Conservation (phyloP, 257 asterid genomes). For the Gardenia jasminoides region DNA sequence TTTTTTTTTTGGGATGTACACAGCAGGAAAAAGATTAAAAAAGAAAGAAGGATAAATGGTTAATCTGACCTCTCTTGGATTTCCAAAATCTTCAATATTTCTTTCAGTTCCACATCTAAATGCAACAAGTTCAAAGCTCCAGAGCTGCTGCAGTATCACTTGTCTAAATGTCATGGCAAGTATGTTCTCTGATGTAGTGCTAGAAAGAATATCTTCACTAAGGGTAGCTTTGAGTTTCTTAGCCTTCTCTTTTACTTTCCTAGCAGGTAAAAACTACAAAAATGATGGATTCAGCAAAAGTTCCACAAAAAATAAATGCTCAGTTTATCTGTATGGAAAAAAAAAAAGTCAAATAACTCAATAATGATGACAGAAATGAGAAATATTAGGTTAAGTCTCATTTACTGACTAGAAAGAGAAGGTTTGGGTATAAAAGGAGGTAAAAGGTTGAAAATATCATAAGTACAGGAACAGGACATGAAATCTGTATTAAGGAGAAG, state of each 20-base stretch:
- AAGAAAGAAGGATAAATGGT: neutral
- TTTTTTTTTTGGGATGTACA: neutral
- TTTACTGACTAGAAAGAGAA: neutral
- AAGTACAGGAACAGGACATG: neutral
- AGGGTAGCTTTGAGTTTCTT: conserved; percentile 51
- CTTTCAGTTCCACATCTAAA: conserved; percentile 71
- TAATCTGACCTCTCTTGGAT: conserved; percentile 68
- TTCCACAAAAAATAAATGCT: neutral
- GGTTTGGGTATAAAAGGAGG: neutral
- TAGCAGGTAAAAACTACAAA: conserved; percentile 77
- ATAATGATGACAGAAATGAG: neutral
- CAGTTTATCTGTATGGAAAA: neutral
- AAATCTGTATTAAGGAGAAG: neutral
- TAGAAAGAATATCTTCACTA: conserved; percentile 45
- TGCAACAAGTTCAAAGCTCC: conserved; percentile 66
- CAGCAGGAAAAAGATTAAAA: neutral
- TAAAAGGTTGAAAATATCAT: neutral
- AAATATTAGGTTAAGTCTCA: neutral
- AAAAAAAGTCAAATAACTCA: neutral
- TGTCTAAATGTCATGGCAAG: conserved; percentile 92
- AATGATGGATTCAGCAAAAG: conserved; percentile 10
- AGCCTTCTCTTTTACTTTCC: conserved; percentile 79
- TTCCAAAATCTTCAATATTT: conserved; percentile 66
- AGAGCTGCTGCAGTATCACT: conserved; percentile 67
- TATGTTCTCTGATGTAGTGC: conserved; percentile 54